Evolutionary conservation across 1,139 yeast genomes (phyloP), one percentile per base, ranked within the genome.

Genomic region (Lodderomyces beijingensis): DNA sequence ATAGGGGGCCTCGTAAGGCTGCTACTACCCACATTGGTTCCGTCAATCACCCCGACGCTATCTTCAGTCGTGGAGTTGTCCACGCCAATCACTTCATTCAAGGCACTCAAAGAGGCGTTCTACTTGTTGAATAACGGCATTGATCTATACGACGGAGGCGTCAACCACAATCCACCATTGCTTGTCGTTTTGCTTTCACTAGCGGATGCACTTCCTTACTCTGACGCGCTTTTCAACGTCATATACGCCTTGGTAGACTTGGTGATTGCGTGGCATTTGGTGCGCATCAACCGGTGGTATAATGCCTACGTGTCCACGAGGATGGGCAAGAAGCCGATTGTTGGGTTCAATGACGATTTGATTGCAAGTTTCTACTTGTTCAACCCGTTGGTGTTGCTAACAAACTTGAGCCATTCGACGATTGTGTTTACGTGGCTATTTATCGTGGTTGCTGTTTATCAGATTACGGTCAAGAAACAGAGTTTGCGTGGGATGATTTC

Each of bases 101-200:
- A 60, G 38, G 67, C 83, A 28, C 62, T 93, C 31, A 65, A 74
- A 49, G 98, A 91, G 54, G 96, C 96, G 7, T 66, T 87, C 29
- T 88, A 74, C 51, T 73, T 85, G 41, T 59, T 76, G 36, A 55
- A 66, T n/a, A 72, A 78, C 42, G 69, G 70, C 10, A 65, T 82
- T 31, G 71, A 80, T 38, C 77, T 89, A 4, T 89, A 88, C 49
- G 77, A 77, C 39, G 95, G 95, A 13, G 95, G 95, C 2, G 79
- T 86, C 19, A 86, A 83, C 30, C 93, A 88, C 53, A 94, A 87
- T 50, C 72, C 94, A 4, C 96, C 96, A 1, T 52, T 89, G 21
- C 50, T 85, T 26, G 69, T 86, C 34, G 61, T 69, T 4, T 43
- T 76, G 8, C 62, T 82, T 42, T 62, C 66, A 19, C 39, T 65